These are phyloP conservation scores for Vigna nakashimae DNA, from an alignment of 306 rosid genomes.

Conservation along the genomic window DNA sequence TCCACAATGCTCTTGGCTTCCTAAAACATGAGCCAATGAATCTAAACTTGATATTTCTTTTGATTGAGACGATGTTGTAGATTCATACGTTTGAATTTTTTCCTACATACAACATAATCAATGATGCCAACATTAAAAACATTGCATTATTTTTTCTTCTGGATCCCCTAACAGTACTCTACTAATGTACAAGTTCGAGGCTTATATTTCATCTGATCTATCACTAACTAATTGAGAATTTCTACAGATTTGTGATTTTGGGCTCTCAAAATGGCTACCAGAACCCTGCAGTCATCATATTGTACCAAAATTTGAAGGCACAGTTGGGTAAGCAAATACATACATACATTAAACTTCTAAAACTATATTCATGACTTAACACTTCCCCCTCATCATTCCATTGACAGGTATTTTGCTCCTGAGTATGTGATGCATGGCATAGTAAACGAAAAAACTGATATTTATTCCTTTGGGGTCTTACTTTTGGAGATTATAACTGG, in stretches of 20 bases:
- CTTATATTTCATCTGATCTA: background rate
- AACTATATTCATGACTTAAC: background rate
- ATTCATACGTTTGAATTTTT: no score
- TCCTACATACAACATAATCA: no score
- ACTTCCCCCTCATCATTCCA: background rate
- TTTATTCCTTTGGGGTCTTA: constrained; percentile 79
- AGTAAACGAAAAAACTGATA: constrained; percentile 84
- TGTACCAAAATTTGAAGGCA: constrained; percentile 83
- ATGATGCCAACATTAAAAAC: no score
- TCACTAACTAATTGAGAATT: constrained; percentile 15
- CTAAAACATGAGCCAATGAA: no score
- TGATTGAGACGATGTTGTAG: no score
- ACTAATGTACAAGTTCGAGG: background rate
- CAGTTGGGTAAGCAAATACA: constrained; percentile 67
- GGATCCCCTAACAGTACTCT: background rate
- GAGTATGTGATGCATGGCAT: constrained; percentile 85
- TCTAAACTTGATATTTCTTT: no score
- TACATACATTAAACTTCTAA: background rate
- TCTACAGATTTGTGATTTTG: constrained; percentile 91
- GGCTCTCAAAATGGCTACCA: constrained; percentile 93
- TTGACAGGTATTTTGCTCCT: constrained; percentile 86
- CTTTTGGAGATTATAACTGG: constrained; percentile 86
- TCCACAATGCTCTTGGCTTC: no score
- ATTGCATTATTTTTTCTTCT: no score
- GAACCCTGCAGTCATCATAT: constrained; percentile 67